Base-by-base conservation (phyloP, 129 eudicot genomes). In the Erigeron canadensis region DNA sequence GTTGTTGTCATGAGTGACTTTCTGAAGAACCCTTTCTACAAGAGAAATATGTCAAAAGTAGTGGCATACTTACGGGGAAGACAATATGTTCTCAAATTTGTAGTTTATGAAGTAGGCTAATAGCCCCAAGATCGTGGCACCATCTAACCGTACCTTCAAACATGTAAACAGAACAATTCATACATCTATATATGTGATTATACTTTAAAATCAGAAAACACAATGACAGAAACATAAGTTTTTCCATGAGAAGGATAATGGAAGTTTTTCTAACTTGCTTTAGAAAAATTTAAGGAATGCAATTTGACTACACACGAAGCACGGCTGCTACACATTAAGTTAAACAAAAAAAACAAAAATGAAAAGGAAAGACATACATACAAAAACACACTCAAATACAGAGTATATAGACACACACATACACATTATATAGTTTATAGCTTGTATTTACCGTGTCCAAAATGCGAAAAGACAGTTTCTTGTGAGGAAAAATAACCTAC, bases 401-500 rank as follows among this genome's bases (percentile, higher is more conserved):
- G 34, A 28, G 46, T 15, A 57, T 6, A 56, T 7, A 69, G 11
- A 39, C 46, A 50, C 7, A 73, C 19, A 62, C 2, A 56, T 3
- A 57, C 8, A 58, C 44, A 63, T 4, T 13, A 18, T 18, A 59
- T 34, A 61, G 67, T 67, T 10, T 16, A n/a, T 51, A 54, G 43
- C 44, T 39, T 74, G 68, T 64, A 45, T 81, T 63, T 87, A 94
- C 99, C 89, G 97, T 87, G 84, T 94, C 99, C 76, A 94, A 72
- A n/a, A 94, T 90, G 56, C 99, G 97, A 81, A 94, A 94, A 73
- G 99, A 94, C 44, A 94, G 81, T 85, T 90, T 90, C 87, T 90
- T 94, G 87, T 94, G 91, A 71, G 99, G 99, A 68, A 94, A 94
- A 81, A 94, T 84, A 72, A 94, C 99, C 99, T 90, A 65, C 81